Evolutionary conservation across 129 eudicot genomes (phyloP).

Genomic region (Pulicaria dysenterica): DNA sequence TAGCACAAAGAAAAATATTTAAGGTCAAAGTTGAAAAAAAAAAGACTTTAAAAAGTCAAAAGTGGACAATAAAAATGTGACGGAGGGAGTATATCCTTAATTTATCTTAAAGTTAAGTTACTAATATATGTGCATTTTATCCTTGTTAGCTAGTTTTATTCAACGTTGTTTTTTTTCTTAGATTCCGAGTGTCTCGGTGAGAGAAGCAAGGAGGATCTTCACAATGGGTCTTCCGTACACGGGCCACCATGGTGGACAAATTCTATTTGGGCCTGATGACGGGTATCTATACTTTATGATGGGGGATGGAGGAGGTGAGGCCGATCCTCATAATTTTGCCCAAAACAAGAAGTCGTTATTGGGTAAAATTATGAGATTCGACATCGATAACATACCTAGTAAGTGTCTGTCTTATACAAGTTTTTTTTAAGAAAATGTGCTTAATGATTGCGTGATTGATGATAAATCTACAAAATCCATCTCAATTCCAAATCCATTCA

Average conservation of each 20-base stretch:
- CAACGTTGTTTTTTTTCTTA: constrained; percentile 17
- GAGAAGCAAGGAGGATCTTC: constrained; percentile 74
- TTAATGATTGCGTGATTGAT: too few relatives aligned
- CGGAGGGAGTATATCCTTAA: too few relatives aligned
- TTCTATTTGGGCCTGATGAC: constrained; percentile 76
- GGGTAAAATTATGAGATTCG: constrained; percentile 84
- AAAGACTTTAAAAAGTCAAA: too few relatives aligned
- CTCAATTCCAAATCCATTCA: too few relatives aligned
- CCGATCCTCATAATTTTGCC: constrained; percentile 76
- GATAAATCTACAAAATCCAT: too few relatives aligned
- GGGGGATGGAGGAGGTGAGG: constrained; percentile 80
- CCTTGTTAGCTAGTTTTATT: neutral
- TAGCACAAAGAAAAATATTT: too few relatives aligned
- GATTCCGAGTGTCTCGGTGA: constrained; percentile 51
- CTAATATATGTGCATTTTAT: neutral
- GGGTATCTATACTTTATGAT: constrained; percentile 80
- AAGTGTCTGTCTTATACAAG: too few relatives aligned
- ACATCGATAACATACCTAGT: constrained; percentile 69
- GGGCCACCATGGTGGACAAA: constrained; percentile 78
- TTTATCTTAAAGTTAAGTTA: too few relatives aligned
- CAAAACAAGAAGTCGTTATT: constrained; percentile 83
- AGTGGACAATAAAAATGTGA: too few relatives aligned
- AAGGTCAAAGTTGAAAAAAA: too few relatives aligned
- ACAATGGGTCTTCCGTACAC: constrained; percentile 91
- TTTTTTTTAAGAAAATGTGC: too few relatives aligned